These are phyloP conservation scores for Aaosphaeria pasadenensis DNA, from an alignment of 2,329 filamentous ascomycete genomes.

Conservation along the genomic window DNA sequence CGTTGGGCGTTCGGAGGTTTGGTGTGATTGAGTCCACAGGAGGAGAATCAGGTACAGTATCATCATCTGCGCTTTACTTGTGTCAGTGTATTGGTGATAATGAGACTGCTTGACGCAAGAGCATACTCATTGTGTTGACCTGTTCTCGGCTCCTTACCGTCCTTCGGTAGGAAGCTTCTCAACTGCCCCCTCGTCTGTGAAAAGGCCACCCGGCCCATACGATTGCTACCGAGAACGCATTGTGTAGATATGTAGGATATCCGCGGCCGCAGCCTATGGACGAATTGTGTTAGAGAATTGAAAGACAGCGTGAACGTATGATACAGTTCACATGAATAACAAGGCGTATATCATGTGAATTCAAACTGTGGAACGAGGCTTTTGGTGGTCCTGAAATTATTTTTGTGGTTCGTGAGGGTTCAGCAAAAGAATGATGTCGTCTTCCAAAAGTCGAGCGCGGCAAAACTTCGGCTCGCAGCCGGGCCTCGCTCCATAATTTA, in stretches of 20 bases:
- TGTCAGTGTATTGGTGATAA: too few species aligned
- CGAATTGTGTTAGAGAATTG: conserved; percentile 30
- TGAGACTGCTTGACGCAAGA: too few species aligned
- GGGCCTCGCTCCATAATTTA: neutral
- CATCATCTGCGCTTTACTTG: conserved; percentile 1
- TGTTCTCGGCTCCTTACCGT: neutral
- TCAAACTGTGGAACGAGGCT: too few species aligned
- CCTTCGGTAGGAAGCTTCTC: conserved; percentile 11
- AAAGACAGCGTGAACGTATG: conserved; percentile 44
- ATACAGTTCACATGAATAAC: conserved; percentile 2
- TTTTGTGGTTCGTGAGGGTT: too few species aligned
- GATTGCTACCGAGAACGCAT: conserved; percentile 45
- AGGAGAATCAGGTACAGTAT: neutral
- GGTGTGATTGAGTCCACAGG: neutral
- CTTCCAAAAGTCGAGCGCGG: conserved; percentile 1
- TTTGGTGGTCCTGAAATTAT: too few species aligned
- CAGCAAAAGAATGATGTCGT: too few species aligned
- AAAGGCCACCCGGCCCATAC: conserved; percentile 43
- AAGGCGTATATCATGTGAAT: too few species aligned
- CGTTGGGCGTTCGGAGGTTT: conserved; percentile 4
- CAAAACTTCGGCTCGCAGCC: conserved; percentile 6
- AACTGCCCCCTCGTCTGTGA: conserved; percentile 16
- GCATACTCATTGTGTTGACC: too few species aligned
- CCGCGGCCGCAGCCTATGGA: conserved; percentile 46
- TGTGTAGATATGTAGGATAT: conserved; percentile 36